Conservation (phyloP, 805 yeast species). For the Jamesozyma spencerorum region DNA sequence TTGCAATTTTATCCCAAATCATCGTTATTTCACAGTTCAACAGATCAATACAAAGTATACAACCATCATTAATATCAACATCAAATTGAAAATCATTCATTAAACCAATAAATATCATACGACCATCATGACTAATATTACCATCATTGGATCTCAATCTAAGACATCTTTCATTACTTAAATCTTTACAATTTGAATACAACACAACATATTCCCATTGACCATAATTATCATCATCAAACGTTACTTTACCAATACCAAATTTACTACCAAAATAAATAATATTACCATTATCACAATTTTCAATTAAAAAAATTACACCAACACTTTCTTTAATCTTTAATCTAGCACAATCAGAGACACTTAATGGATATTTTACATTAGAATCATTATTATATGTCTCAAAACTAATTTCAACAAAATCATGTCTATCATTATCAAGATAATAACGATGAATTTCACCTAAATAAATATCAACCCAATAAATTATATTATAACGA, state of each 20-base stretch:
- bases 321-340: constrained; percentile 44
- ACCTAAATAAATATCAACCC: constrained; percentile 36
- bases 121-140: constrained; percentile 62
- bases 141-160: constrained; percentile 74
- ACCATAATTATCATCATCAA: constrained; percentile 37
- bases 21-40: constrained; percentile 21
- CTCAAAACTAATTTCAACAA: constrained; percentile 14
- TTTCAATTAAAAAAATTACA: constrained; percentile 45
- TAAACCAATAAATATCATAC: constrained; percentile 65
- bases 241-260: constrained; percentile 58
- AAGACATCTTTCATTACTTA: constrained; percentile 21
- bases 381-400: constrained; percentile 13
- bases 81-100: constrained; percentile 50
- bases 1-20: constrained; percentile 35
- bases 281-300: constrained; percentile 30
- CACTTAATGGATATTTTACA: constrained; percentile 29
- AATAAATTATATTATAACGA: constrained; percentile 39
- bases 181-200: constrained; percentile 29
- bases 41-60: constrained; percentile 36
- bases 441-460: constrained; percentile 32
- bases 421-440: too few species aligned
- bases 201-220: constrained; percentile 31
- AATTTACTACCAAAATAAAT: constrained; percentile 52
- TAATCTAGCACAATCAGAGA: constrained; percentile 23
- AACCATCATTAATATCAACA: constrained; percentile 40